Evolutionary conservation across 305 asterid species (phyloP).

Genomic region (Plantago coronopus): DNA sequence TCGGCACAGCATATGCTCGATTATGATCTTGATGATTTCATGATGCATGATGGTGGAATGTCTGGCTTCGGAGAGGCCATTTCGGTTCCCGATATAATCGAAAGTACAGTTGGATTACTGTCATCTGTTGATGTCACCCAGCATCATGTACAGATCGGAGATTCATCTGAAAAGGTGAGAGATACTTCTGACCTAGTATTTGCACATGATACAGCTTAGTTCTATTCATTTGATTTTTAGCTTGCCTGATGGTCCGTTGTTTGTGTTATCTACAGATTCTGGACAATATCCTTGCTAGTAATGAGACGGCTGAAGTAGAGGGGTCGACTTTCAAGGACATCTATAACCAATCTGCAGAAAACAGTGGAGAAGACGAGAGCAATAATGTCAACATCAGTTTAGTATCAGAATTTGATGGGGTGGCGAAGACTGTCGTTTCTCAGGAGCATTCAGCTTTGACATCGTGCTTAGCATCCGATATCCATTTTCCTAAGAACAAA

Average conservation of each 20-base stretch:
- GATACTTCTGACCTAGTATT: not conserved
- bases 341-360: constrained; percentile 32
- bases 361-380: constrained; percentile 53
- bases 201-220: not conserved
- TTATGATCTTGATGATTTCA: constrained; percentile 61
- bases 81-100: constrained; percentile 76
- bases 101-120: constrained; percentile 75
- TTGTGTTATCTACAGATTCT: constrained; percentile 45
- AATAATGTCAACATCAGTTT: constrained; percentile 31
- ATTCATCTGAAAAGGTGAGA: constrained; percentile 74
- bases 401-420: constrained; percentile 28
- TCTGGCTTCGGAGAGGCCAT: constrained; percentile 69
- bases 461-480: constrained; percentile 43
- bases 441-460: constrained; percentile 35
- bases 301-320: constrained; percentile 56
- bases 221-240: not conserved
- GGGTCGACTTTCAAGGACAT: constrained; percentile 29
- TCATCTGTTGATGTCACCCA: constrained; percentile 78
- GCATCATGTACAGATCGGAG: constrained; percentile 62
- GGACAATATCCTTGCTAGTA: constrained; percentile 62
- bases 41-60: constrained; percentile 53
- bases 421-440: constrained; percentile 22
- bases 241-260: not conserved
- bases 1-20: constrained; percentile 46
- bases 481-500: constrained; percentile 68